Evolutionary conservation across 306 rosid genomes (phyloP).

Genomic region (Sindora glabra): DNA sequence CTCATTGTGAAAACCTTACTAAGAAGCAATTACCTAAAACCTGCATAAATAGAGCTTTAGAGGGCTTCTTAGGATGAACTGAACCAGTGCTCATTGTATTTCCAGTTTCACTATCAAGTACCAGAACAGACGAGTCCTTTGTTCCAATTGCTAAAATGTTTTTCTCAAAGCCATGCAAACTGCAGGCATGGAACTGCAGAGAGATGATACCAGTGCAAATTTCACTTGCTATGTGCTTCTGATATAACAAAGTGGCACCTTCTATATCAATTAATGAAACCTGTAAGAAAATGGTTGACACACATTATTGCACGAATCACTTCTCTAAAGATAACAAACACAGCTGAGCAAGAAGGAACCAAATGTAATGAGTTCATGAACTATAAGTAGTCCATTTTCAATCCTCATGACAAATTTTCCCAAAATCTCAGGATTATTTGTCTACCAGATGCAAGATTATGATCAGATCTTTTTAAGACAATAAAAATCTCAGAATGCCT

Average conservation of each 20-base stretch:
- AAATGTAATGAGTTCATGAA: background rate
- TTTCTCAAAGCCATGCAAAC: constrained; percentile 68
- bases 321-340: constrained; percentile 1
- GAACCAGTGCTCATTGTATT: constrained; percentile 30
- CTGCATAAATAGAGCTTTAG: constrained; percentile 67
- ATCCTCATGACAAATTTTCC: too few species aligned
- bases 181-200: constrained; percentile 56
- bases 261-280: constrained; percentile 64
- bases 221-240: constrained; percentile 66
- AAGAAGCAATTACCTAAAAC: constrained; percentile 50
- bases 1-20: constrained; percentile 8
- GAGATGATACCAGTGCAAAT: constrained; percentile 57
- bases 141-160: constrained; percentile 61
- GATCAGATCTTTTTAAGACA: background rate
- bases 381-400: background rate
- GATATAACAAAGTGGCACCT: constrained; percentile 54
- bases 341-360: background rate
- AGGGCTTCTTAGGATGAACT: constrained; percentile 86
- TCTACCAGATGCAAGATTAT: background rate
- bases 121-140: constrained; percentile 67
- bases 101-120: constrained; percentile 71
- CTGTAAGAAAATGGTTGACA: constrained; percentile 30
- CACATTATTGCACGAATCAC: constrained; percentile 2
- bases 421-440: background rate
- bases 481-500: background rate